A percentile compares a stretch with the other conserved stretches of the same genome.
These are phyloP conservation scores for Leishmania guyanensis DNA, from an alignment of 208 protist genomes.

Conservation along the genomic window DNA sequence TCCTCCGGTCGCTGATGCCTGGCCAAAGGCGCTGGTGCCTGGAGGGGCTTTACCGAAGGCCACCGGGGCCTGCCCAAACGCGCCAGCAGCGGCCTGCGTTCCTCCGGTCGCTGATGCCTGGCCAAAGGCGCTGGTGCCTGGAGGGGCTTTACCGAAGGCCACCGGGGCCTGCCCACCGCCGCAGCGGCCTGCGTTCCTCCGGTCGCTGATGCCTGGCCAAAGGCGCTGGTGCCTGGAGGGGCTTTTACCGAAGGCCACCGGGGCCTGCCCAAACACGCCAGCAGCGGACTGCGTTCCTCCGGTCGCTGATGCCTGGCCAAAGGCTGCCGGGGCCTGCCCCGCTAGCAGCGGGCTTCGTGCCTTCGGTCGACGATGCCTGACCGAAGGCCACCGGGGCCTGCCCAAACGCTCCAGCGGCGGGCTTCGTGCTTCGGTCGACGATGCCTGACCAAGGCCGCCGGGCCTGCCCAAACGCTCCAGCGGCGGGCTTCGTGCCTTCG, in stretches of 20 bases:
- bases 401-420: no score
- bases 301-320: constrained; percentile 12
- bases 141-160: no score
- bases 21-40: no score
- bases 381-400: background rate
- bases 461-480: no score
- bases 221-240: constrained; percentile 5
- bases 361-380: background rate
- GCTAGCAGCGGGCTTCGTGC: background rate
- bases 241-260: background rate
- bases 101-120: background rate
- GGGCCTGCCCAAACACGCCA: constrained; percentile 10
- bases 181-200: constrained; percentile 1
- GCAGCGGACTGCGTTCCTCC: constrained; percentile 1
- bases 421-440: no score
- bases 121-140: background rate
- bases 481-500: no score
- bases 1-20: no score
- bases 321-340: constrained; percentile 6
- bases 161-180: constrained; percentile 11
- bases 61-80: background rate
- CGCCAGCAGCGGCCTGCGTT: background rate
- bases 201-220: constrained; percentile 15
- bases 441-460: no score
- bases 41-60: no score